Evolutionary conservation across 192 early-diverging fungal species (phyloP), one percentile per base, ranked within the genome.

Genomic region (Polychytrium aggregatum): DNA sequence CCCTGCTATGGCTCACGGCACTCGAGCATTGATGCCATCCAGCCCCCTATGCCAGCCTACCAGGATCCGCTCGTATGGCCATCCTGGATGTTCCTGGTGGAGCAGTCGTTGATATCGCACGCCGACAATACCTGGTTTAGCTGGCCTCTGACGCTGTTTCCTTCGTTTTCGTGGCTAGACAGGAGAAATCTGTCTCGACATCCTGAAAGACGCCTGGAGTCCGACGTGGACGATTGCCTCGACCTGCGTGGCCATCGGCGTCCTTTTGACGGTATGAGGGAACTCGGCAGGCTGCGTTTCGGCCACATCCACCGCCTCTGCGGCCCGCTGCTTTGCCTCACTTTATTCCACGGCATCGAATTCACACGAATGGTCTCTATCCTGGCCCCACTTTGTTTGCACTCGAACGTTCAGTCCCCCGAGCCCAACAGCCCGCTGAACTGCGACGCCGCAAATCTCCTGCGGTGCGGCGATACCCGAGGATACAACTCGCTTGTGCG

Each of bases 161-260:
- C 20, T 37, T 25, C 20, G 41, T 50, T 39, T 5, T 22, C 10
- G n/a, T 37, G 21, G 31, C 44, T 65, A 90, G 75, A 91, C 88
- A 0, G 95, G 95, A 17, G 90, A 96, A 60, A 96, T 98, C 46
- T 98, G 95, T 48, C 69, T 98, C 44, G 95, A 98, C 68, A 78
- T 98, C 30, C 71, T 98, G 31, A 92, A 90, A 52, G 71, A 85
- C 24, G 84, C 82, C 45, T 98, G 95, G 95, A 84, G 85, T 31
- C 95, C 95, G 9, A 84, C 89, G 16, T 98, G 90, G 90, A 96
- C 90, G 29, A 75, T 98, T 17, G 65, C 85, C 30, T 86, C 88
- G 3, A 80, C 86, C 0, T 82, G 86, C 47, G 52, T 87, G 28
- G 92, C 92, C 28, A 82, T 98, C 24, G 76, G 74, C 21, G 71